A percentile compares a stretch with the other conserved stretches of the same genome.
Evolutionary conservation across 306 rosid species (phyloP).

Genomic region (Cicer chorassanicum): DNA sequence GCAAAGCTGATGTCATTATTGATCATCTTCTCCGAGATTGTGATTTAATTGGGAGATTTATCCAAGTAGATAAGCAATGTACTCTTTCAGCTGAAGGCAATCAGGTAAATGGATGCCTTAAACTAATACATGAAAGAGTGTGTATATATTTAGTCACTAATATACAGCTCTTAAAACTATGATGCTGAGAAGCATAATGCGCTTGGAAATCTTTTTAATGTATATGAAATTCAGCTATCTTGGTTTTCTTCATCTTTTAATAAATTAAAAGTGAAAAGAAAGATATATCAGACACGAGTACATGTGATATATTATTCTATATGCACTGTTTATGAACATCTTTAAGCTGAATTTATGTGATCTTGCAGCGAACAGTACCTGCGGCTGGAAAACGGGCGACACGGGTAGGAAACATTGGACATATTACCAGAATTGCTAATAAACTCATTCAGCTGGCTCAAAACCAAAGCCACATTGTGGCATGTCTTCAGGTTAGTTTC

Average conservation of each 20-base stretch:
- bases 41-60: slow-evolving; percentile 80
- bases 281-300: slow-evolving; percentile 9
- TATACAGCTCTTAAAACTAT: slow-evolving; percentile 1
- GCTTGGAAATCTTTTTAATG: neutral
- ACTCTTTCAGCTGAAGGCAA: slow-evolving; percentile 60
- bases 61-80: slow-evolving; percentile 72
- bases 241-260: slow-evolving; percentile 33
- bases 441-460: slow-evolving; percentile 76
- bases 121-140: slow-evolving; percentile 33
- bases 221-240: slow-evolving; percentile 12
- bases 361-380: slow-evolving; percentile 73
- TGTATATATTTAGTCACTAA: slow-evolving; percentile 23
- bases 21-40: slow-evolving; percentile 88
- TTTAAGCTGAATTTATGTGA: slow-evolving; percentile 42
- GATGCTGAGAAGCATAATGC: slow-evolving; percentile 11
- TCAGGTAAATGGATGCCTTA: slow-evolving; percentile 60
- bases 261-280: slow-evolving; percentile 26
- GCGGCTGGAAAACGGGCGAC: slow-evolving; percentile 69
- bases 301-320: slow-evolving; percentile 7
- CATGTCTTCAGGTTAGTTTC: slow-evolving; percentile 77
- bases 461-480: slow-evolving; percentile 60
- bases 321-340: slow-evolving; percentile 16
- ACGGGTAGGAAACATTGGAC: slow-evolving; percentile 87
- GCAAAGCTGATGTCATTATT: slow-evolving; percentile 70
- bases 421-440: slow-evolving; percentile 75